Conservation (phyloP, 139 green algal species). For the Volvox reticuliferus region DNA sequence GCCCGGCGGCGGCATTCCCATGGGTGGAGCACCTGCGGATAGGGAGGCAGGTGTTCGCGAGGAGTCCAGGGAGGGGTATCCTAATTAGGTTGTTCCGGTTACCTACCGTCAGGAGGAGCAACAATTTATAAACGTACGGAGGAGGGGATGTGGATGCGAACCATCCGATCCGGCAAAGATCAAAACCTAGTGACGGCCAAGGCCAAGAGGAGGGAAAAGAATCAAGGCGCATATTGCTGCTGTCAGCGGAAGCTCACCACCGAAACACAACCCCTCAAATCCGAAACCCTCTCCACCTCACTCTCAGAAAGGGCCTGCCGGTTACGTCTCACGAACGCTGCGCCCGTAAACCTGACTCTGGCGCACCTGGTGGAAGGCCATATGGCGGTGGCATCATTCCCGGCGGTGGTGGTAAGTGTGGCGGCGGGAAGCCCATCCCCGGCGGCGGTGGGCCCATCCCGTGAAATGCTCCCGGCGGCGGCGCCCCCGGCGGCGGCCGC, state of each 20-base stretch:
- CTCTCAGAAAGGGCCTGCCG: too few species aligned
- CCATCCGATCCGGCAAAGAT: too few species aligned
- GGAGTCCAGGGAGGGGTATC: neutral
- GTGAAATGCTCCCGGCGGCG: neutral
- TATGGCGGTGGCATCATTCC: constrained; percentile 13
- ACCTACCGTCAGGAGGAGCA: too few species aligned
- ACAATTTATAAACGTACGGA: too few species aligned
- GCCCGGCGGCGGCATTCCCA: constrained; percentile 47
- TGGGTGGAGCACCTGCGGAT: neutral
- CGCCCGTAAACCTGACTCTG: neutral
- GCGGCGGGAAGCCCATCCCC: constrained; percentile 25
- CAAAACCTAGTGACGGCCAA: too few species aligned
- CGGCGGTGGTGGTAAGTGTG: neutral
- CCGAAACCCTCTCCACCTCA: too few species aligned
- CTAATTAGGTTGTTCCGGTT: too few species aligned
- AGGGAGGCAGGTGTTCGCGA: neutral
- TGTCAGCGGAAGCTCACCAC: too few species aligned
- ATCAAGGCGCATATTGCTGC: too few species aligned
- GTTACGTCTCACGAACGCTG: neutral
- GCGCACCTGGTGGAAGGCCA: constrained; percentile 11
- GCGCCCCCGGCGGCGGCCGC: neutral
- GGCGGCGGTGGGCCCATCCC: neutral
- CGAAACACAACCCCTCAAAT: too few species aligned
- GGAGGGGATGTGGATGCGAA: too few species aligned
- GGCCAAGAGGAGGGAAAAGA: too few species aligned